A percentile compares a stretch with the other conserved stretches of the same genome.
Conservation (phyloP, 179 eudicot genomes). For the Actinidia chinensis region DNA sequence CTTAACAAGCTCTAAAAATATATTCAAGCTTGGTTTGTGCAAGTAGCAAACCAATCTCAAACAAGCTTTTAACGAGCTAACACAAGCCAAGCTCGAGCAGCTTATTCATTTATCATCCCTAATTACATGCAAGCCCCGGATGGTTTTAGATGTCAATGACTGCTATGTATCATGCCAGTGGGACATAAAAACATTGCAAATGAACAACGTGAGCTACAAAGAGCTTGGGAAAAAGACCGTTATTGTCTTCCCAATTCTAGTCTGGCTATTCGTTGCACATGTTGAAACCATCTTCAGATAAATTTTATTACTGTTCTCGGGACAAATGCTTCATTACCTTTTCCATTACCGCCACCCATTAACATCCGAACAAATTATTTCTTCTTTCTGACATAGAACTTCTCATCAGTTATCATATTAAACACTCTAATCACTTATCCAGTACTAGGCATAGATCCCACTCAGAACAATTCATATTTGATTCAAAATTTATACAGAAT, state of each 20-base stretch:
- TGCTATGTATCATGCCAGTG: neutral
- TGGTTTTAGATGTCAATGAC: too few species aligned
- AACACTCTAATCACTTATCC: neutral
- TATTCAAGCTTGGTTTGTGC: too few species aligned
- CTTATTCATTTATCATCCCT: too few species aligned
- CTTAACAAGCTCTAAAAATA: too few species aligned
- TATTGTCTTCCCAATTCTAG: neutral
- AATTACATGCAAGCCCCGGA: too few species aligned
- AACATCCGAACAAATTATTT: neutral
- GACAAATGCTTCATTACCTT: neutral
- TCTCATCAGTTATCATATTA: too few species aligned
- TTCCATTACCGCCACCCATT: neutral
- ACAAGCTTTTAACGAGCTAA: too few species aligned
- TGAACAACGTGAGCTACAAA: neutral
- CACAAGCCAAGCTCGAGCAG: too few species aligned
- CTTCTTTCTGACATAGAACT: too few species aligned
- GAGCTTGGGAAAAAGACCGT: neutral
- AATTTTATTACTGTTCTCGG: neutral
- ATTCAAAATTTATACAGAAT: too few species aligned
- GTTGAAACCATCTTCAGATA: neutral
- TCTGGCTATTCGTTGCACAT: neutral
- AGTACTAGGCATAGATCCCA: neutral
- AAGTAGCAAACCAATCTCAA: too few species aligned
- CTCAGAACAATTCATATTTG: neutral
- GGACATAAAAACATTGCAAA: neutral